Conservation (phyloP, 2,329 filamentous ascomycete species). For the Pezicula carpinea region DNA sequence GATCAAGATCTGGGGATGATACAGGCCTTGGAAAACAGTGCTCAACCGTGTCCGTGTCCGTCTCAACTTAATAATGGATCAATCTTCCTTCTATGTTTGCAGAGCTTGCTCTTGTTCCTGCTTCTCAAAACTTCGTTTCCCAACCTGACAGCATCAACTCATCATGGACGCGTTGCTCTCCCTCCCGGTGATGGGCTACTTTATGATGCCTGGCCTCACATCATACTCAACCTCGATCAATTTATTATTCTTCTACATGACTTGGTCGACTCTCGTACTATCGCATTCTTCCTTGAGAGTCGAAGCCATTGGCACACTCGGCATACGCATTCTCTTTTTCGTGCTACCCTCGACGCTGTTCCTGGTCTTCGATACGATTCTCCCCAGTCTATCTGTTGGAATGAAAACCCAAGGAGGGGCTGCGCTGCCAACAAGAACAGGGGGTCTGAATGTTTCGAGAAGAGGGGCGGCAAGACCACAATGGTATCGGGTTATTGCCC, state of each 20-base stretch:
- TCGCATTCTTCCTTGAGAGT: slow-evolving; percentile 71
- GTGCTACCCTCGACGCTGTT: slow-evolving; percentile 69
- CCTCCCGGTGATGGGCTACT: slow-evolving; percentile 66
- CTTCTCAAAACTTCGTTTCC: not conserved
- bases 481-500: slow-evolving; percentile 44
- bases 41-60: too few relatives aligned
- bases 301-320: slow-evolving; percentile 66
- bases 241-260: slow-evolving; percentile 84
- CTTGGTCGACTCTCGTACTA: slow-evolving; percentile 79
- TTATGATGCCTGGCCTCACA: slow-evolving; percentile 55
- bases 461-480: slow-evolving; percentile 35
- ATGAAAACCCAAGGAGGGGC: slow-evolving; percentile 62
- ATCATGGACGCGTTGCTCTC: slow-evolving; percentile 66
- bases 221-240: slow-evolving; percentile 79
- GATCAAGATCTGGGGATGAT: too few relatives aligned
- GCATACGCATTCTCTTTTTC: slow-evolving; percentile 65
- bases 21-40: too few relatives aligned
- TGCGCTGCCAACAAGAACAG: slow-evolving; percentile 43
- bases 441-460: slow-evolving; percentile 25
- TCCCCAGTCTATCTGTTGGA: slow-evolving; percentile 64
- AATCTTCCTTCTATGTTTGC: not conserved
- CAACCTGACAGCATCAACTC: not conserved
- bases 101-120: not conserved
- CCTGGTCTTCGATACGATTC: slow-evolving; percentile 64
- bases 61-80: not conserved